Base-by-base conservation (phyloP, 805 yeast genomes). In the Cyberlindnera maritima region DNA sequence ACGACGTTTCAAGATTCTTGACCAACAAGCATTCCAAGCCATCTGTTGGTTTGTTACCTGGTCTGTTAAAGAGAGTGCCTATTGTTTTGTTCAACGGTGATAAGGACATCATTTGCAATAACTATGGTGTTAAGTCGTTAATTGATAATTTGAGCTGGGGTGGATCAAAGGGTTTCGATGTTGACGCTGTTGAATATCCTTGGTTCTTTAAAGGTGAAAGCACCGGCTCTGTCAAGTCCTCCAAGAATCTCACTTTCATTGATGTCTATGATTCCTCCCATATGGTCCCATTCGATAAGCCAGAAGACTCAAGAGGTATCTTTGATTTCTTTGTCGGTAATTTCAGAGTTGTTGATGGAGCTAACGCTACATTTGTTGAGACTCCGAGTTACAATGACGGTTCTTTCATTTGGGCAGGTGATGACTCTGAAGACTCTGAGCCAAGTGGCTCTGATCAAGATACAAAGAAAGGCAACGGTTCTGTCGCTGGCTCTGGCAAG, bases 201-300 rank as follows among this genome's bases (percentile, higher is more conserved):
- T 89, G 95, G 63, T 69, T 68, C 33, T 64, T 73, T n/a, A 69
- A 69, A 5, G 75, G 62, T 48, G 56, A 53, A n/a, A 39, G 55
- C 1, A 74, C 72, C 2, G 85, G 84, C 4, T 49, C 57, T 18
- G 63, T 74, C 37, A 65, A 63, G 76, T 80, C 50, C 56, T 91
- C 82, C 40, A 74, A 88, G 52, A 88, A 88, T 59, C 70, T 92
- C 58, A 85, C 96, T 0, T 85, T 85, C 62, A 80, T 87, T 28
- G 79, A 80, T 47, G 79, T 92, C 2, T 78, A 67, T 62, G 79
- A 88, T 56, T 80, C 96, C 0, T 85, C 96, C 3, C 98, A 94
- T 62, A 92, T 94, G 98, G 94, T 90, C 21, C 96, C 98, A 1
- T 83, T 78, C 54, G 97, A 91, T 62, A 68, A 79, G 43, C 86